Evolutionary conservation across 2,329 filamentous ascomycete species (phyloP), one percentile per base, ranked within the genome.

Genomic region (Penicillium sp.): DNA sequence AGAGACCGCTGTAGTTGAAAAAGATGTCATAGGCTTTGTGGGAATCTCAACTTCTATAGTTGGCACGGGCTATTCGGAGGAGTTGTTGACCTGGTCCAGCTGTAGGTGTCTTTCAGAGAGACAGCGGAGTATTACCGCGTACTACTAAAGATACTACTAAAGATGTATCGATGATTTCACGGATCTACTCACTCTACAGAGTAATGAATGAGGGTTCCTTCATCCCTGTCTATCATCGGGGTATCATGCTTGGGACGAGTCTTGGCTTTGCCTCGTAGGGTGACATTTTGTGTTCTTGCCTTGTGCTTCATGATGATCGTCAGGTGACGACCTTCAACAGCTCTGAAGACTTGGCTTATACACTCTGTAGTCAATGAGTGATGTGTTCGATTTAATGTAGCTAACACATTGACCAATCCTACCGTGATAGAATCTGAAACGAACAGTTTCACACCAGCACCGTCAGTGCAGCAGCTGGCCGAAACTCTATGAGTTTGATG

Each of bases 241-340:
- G 13, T 52, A n/a, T 25, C 48, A 52, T 52, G 30, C 28, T 16
- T 37, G 7, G n/a, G n/a, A 11, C 33, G 30, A 6, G 48, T 33
- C 48, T 52, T 52, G 48, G 48, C 48, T 52, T 52, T 37, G 48
- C 48, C 48, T 52, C 22, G 48, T 37, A 52, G 49, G 49, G 30
- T 52, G 49, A 37, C 49, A 52, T 52, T 38, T 4, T 52, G 6
- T 33, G 30, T 8, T 46, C 43, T 28, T 28, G 43, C 25, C 16
- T 46, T 26, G 10, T 46, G 25, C 43, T 16, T 16, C 14, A 8
- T 16, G 42, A 25, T 26, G 42, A 45, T 46, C 8, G 25, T 48
- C 26, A n/a, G n/a, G 28, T 26, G 43, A 28, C 13, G 25, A 25
- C 13, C n/a, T 16, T 7, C 26, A 46, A 13, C 4, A 28, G 3